A percentile compares a stretch with the other conserved stretches of the same genome.
Evolutionary conservation across 108 stramenopile species (phyloP).

Genomic region (Schizochytrium sp.): DNA sequence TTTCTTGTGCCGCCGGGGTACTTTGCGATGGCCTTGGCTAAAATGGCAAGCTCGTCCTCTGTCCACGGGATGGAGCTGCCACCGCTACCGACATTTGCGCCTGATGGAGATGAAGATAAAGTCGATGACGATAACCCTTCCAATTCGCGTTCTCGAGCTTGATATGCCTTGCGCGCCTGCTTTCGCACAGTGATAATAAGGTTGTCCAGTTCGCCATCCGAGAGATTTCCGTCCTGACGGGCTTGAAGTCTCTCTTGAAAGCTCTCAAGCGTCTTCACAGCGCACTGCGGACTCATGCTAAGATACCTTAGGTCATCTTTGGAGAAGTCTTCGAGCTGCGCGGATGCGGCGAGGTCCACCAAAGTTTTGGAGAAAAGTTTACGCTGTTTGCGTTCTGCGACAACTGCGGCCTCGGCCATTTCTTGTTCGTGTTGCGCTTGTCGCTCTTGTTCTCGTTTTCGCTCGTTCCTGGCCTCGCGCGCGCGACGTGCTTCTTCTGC

Average conservation of each 20-base stretch:
- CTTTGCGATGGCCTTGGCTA: constrained; percentile 85
- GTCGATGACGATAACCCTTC: not conserved
- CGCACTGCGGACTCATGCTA: not conserved
- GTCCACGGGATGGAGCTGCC: constrained; percentile 56
- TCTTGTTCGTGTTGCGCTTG: not conserved
- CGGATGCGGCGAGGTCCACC: not conserved
- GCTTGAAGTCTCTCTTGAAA: not conserved
- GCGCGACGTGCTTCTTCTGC: too few species aligned
- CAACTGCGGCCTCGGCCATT: not conserved
- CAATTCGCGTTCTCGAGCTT: not conserved
- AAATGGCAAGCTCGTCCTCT: constrained; percentile 73
- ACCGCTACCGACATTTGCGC: too few species aligned
- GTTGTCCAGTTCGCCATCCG: not conserved
- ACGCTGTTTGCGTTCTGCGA: not conserved
- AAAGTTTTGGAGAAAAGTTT: not conserved
- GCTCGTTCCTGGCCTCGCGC: not conserved
- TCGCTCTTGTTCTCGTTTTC: not conserved
- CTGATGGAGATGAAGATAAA: not conserved
- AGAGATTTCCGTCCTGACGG: too few species aligned
- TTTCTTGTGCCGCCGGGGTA: constrained; percentile 83
- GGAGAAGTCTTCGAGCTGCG: not conserved
- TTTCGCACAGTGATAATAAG: not conserved
- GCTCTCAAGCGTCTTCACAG: not conserved
- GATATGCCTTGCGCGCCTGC: not conserved
- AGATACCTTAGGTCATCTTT: not conserved